A percentile compares a stretch with the other conserved stretches of the same genome.
Conservation (phyloP, 306 rosid species). For the Cucurbita pepo region DNA sequence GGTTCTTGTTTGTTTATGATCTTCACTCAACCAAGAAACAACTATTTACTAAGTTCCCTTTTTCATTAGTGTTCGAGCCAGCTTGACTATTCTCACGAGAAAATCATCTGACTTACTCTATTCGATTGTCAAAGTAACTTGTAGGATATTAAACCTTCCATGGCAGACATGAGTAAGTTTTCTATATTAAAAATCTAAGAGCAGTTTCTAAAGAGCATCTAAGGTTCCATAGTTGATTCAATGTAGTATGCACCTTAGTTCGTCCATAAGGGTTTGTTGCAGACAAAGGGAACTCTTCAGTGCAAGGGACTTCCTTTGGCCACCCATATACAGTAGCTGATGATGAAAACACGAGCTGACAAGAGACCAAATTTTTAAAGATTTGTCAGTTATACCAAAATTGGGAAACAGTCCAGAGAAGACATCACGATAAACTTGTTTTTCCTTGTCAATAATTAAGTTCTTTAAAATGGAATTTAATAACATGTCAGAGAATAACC, state of each 20-base stretch:
- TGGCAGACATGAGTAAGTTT: neutral
- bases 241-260: conserved; percentile 51
- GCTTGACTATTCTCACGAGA: neutral
- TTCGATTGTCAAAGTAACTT: no score
- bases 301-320: conserved; percentile 99
- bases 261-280: conserved; percentile 90
- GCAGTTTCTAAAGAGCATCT: neutral
- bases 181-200: neutral
- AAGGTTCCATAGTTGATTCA: neutral
- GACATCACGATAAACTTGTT: neutral
- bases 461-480: neutral
- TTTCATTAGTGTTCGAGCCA: neutral
- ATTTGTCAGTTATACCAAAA: neutral
- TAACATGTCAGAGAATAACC: conserved; percentile 21
- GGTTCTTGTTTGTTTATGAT: neutral
- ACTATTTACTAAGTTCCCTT: neutral
- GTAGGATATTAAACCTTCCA: neutral
- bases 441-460: neutral
- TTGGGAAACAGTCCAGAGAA: neutral
- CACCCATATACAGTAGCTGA: conserved; percentile 99
- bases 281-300: conserved; percentile 79
- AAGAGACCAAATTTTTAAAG: conserved; percentile 6
- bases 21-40: neutral
- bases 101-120: neutral
- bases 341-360: conserved; percentile 96